Percentiles rank a stretch among this genome's conserved stretches.
These are phyloP conservation scores for Cyberlindnera nakhonratchasimensis DNA, from an alignment of 805 yeast genomes.

Conservation along the genomic window DNA sequence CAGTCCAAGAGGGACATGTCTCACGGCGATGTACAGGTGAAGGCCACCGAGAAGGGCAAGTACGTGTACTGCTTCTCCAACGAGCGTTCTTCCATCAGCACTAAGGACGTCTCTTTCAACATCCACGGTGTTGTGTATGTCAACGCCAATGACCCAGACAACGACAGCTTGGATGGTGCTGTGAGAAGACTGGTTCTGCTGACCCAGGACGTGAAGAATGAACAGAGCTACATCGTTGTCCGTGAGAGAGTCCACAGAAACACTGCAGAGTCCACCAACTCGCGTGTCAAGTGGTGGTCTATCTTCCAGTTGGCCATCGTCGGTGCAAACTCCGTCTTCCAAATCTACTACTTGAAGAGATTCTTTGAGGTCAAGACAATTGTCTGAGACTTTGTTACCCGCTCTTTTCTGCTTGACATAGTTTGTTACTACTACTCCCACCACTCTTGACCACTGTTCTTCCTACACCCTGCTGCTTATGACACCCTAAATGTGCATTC, in stretches of 20 bases:
- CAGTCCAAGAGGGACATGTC: conserved; percentile 53
- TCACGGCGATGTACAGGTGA: conserved; percentile 75
- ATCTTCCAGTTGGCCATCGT: conserved; percentile 86
- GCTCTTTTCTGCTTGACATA: no score
- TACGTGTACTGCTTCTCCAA: conserved; percentile 89
- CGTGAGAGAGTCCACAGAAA: conserved; percentile 98
- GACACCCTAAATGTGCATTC: no score
- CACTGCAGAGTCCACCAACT: conserved; percentile 96
- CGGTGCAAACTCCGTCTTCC: conserved; percentile 83
- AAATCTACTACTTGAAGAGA: conserved; percentile 88
- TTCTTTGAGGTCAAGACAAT: conserved; percentile 93
- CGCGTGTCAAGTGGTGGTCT: conserved; percentile 98
- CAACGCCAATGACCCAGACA: conserved; percentile 70
- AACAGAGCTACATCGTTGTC: conserved; percentile 85
- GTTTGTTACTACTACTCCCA: no score
- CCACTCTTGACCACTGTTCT: no score
- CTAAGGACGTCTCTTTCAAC: conserved; percentile 92
- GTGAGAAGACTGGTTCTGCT: conserved; percentile 70
- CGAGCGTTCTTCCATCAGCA: conserved; percentile 65
- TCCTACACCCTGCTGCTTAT: no score
- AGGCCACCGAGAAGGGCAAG: conserved; percentile 66
- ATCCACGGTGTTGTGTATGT: conserved; percentile 90
- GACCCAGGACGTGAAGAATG: conserved; percentile 85
- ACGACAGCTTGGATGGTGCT: conserved; percentile 80
- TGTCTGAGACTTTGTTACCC: conserved; percentile 43